Conservation (phyloP, 106 monocot genomes). For the Posidonia australis region DNA sequence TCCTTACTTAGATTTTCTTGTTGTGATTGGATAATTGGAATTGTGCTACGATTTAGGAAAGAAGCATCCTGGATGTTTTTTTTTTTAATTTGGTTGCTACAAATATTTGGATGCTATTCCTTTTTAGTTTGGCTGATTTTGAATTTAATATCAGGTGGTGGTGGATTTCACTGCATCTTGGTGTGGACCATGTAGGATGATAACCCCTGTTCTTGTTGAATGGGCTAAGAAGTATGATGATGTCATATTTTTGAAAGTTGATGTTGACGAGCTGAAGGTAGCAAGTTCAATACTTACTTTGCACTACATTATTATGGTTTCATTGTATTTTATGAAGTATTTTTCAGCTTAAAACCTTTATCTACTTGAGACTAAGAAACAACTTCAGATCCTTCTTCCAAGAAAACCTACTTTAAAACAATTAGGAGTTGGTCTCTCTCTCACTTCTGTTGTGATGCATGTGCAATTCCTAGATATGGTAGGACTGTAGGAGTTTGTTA, state of each 20-base stretch:
- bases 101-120: no score
- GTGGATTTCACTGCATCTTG: constrained; percentile 82
- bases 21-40: no score
- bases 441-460: background rate
- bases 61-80: no score
- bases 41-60: no score
- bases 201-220: constrained; percentile 55
- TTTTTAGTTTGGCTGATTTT: no score
- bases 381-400: background rate
- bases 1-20: no score
- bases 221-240: constrained; percentile 42
- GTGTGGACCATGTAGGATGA: constrained; percentile 71
- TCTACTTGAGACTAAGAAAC: background rate
- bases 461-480: background rate
- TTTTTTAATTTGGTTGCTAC: no score
- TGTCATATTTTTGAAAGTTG: constrained; percentile 61
- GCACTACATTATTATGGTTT: background rate
- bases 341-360: background rate
- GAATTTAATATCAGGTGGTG: constrained; percentile 34
- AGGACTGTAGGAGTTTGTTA: no score
- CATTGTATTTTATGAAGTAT: no score
- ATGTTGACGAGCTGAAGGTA: constrained; percentile 72
- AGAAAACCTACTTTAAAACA: no score
- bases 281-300: background rate
- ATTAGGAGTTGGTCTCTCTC: background rate